Evolutionary conservation across 495 filamentous ascomycete genomes (phyloP).

Genomic region (Lindgomyces ingoldianus): DNA sequence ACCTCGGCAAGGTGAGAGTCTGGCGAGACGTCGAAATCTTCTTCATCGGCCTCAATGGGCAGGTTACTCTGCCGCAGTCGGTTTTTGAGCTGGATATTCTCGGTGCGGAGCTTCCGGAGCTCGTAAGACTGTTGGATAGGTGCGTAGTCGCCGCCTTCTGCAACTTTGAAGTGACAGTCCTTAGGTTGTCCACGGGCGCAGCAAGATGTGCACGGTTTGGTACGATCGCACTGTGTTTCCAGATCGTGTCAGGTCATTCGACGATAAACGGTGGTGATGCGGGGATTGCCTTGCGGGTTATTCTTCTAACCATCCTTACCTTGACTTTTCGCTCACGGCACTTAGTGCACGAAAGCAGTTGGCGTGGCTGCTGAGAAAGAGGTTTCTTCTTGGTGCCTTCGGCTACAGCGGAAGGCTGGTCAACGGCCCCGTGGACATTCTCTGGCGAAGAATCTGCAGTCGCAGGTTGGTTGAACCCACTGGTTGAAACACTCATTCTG

Average conservation of each 20-base stretch:
- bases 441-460: conserved; percentile 20
- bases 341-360: conserved; percentile 48
- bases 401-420: not conserved
- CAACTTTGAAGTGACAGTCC: conserved; percentile 48
- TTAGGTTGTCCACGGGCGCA: conserved; percentile 51
- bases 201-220: conserved; percentile 52
- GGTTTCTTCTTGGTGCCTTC: conserved; percentile 34
- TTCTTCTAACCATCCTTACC: conserved; percentile 29
- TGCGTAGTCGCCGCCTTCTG: conserved; percentile 47
- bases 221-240: conserved; percentile 51
- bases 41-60: conserved; percentile 28
- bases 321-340: conserved; percentile 49
- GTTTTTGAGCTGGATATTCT: conserved; percentile 43
- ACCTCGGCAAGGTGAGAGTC: conserved; percentile 7
- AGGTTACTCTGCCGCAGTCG: conserved; percentile 33
- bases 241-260: not conserved
- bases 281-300: not conserved
- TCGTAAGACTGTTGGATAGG: conserved; percentile 50
- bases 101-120: conserved; percentile 42
- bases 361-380: conserved; percentile 39
- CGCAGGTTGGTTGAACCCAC: conserved; percentile 10
- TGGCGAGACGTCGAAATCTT: conserved; percentile 1
- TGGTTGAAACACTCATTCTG: conserved; percentile 30
- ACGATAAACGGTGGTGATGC: not conserved
- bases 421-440: conserved; percentile 16